These are phyloP conservation scores for Crinitomyces ghanaensis DNA, from an alignment of 805 yeast species.

Conservation along the genomic window DNA sequence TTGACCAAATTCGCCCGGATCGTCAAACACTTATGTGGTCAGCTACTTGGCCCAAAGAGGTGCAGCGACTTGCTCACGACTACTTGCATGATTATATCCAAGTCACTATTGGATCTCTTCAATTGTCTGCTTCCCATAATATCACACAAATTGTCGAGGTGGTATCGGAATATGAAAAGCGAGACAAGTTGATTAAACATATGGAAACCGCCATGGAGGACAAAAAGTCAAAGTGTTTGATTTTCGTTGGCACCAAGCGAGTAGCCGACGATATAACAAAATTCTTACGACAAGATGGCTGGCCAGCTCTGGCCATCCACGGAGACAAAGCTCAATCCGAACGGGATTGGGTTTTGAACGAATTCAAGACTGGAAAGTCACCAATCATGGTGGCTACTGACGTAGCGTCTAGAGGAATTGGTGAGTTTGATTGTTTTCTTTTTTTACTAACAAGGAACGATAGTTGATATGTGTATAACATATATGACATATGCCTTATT, in stretches of 20 bases:
- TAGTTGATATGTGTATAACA: conserved; percentile 1
- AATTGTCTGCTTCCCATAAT: conserved; percentile 91
- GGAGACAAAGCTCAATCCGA: conserved; percentile 97
- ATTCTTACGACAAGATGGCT: conserved; percentile 89
- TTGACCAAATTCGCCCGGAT: conserved; percentile 97
- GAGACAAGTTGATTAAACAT: conserved; percentile 78
- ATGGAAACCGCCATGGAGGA: conserved; percentile 65
- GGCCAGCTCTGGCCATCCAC: conserved; percentile 98
- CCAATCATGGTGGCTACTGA: conserved; percentile 99
- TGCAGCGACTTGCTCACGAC: conserved; percentile 84
- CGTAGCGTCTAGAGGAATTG: conserved; percentile 99
- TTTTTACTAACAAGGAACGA: conserved; percentile 14
- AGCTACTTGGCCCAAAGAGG: conserved; percentile 99
- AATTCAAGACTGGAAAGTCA: conserved; percentile 84
- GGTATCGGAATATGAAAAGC: conserved; percentile 82
- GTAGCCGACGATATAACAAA: conserved; percentile 92
- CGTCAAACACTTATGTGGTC: conserved; percentile 99
- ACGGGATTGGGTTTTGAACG: conserved; percentile 96
- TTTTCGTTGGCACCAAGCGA: conserved; percentile 96
- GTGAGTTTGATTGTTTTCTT: conserved; percentile 45
- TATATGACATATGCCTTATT: not conserved
- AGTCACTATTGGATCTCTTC: conserved; percentile 93
- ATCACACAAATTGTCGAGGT: conserved; percentile 91
- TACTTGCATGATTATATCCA: conserved; percentile 88
- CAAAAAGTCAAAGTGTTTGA: conserved; percentile 62